Evolutionary conservation across 352 stramenopile species (phyloP).

Genomic region (Stephanocyclus meneghinianus): DNA sequence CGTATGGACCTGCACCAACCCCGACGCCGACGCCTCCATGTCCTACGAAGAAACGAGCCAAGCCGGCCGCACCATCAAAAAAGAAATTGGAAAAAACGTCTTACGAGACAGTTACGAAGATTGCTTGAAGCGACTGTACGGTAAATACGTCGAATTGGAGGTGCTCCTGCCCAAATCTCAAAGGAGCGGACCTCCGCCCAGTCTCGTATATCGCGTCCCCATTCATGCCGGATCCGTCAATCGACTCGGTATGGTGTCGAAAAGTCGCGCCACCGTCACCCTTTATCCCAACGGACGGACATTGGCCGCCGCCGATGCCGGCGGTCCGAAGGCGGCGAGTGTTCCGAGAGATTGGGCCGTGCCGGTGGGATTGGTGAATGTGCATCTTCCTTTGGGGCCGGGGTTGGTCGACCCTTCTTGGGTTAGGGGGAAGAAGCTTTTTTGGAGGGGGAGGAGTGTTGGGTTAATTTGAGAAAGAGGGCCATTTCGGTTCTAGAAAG

Average conservation of each 20-base stretch:
- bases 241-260: constrained; percentile 44
- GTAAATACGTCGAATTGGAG: constrained; percentile 50
- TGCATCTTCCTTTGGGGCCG: constrained; percentile 45
- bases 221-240: constrained; percentile 45
- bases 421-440: constrained; percentile 40
- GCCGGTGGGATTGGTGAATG: constrained; percentile 43
- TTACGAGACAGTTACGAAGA: constrained; percentile 46
- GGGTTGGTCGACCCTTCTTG: constrained; percentile 46
- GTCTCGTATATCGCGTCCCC: constrained; percentile 44
- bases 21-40: constrained; percentile 27
- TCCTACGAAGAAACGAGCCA: constrained; percentile 15
- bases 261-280: constrained; percentile 46
- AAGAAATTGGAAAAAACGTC: constrained; percentile 30
- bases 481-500: too few species aligned
- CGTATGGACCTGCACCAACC: constrained; percentile 41
- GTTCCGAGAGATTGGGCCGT: constrained; percentile 32
- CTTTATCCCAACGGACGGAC: constrained; percentile 47
- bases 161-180: constrained; percentile 30
- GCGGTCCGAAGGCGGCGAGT: constrained; percentile 2
- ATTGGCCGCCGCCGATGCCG: constrained; percentile 14
- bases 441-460: constrained; percentile 44
- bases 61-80: constrained; percentile 14
- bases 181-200: constrained; percentile 25
- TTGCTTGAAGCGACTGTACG: constrained; percentile 44
- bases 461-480: constrained; percentile 32